Conservation (phyloP, 768 basidiomycete genomes). For the Lepiota brunneoincarnata region DNA sequence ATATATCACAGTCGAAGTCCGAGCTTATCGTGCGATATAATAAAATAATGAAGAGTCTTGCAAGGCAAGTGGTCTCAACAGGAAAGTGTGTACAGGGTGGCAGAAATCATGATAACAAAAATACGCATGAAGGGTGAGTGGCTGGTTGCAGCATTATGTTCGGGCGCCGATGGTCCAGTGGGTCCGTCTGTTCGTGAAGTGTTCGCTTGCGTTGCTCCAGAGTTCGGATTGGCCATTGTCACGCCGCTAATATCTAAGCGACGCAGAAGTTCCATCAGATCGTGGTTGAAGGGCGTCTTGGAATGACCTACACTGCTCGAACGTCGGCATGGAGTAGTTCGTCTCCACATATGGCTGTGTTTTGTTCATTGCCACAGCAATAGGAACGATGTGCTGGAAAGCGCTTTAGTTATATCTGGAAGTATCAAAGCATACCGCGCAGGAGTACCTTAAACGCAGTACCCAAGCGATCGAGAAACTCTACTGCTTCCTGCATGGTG, state of each 20-base stretch:
- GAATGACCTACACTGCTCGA: conserved; percentile 41
- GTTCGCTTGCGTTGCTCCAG: not conserved
- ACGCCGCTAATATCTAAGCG: conserved; percentile 1
- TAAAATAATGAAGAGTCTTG: too few species aligned
- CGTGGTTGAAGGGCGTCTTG: not conserved
- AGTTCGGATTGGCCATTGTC: not conserved
- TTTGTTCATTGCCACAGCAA: conserved; percentile 49
- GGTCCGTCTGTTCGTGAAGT: not conserved
- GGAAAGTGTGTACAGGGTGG: not conserved
- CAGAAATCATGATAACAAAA: not conserved
- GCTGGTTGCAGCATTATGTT: not conserved
- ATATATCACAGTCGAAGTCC: not conserved
- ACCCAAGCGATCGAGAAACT: conserved; percentile 44
- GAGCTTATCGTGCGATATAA: not conserved
- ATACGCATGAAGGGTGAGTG: not conserved
- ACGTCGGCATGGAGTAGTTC: conserved; percentile 38
- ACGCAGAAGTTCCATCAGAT: too few species aligned
- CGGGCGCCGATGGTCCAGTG: not conserved
- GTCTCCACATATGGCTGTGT: conserved; percentile 52
- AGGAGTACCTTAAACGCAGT: conserved; percentile 38
- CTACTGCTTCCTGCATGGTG: conserved; percentile 60
- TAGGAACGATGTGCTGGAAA: conserved; percentile 45
- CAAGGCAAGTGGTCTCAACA: not conserved
- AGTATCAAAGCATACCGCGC: not conserved
- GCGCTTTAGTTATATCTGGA: not conserved